Conservation (phyloP, 371 early-diverging fungal genomes). For the Syncephalastrum monosporum region DNA sequence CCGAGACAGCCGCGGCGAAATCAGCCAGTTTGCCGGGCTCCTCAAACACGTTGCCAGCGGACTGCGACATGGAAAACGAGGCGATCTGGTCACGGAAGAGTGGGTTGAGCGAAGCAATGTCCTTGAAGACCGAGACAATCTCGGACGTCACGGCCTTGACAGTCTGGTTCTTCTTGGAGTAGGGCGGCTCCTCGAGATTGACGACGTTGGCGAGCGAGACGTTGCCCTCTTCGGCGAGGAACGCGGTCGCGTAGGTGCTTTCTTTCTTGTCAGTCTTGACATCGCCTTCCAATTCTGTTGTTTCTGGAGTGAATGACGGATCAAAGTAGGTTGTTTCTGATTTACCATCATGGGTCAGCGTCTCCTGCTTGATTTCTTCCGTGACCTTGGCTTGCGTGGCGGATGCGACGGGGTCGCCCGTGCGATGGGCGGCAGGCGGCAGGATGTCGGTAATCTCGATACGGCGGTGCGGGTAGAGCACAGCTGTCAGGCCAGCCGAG, state of each 20-base stretch:
- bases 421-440: slow-evolving; percentile 18
- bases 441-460: slow-evolving; percentile 78
- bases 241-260: slow-evolving; percentile 47
- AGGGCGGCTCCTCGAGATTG: slow-evolving; percentile 82
- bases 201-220: slow-evolving; percentile 87
- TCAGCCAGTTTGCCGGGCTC: slow-evolving; percentile 94
- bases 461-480: slow-evolving; percentile 92
- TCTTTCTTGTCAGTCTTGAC: slow-evolving; percentile 16
- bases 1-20: slow-evolving; percentile 94
- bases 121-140: slow-evolving; percentile 93
- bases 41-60: slow-evolving; percentile 93
- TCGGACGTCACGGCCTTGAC: slow-evolving; percentile 95
- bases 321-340: slow-evolving; percentile 4
- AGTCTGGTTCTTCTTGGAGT: slow-evolving; percentile 78
- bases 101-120: slow-evolving; percentile 91
- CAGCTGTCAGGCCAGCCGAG: slow-evolving; percentile 80
- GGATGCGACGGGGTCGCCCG: not conserved
- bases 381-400: slow-evolving; percentile 11
- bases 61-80: slow-evolving; percentile 91
- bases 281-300: slow-evolving; percentile 18
- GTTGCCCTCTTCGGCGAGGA: slow-evolving; percentile 65
- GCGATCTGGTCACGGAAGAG: slow-evolving; percentile 96
- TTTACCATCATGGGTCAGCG: slow-evolving; percentile 16
- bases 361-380: slow-evolving; percentile 6
- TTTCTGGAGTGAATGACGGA: slow-evolving; percentile 2